Percentiles rank a stretch among this genome's conserved stretches.
Evolutionary conservation across 768 basidiomycete species (phyloP).

Genomic region (Lactifluus volemus): DNA sequence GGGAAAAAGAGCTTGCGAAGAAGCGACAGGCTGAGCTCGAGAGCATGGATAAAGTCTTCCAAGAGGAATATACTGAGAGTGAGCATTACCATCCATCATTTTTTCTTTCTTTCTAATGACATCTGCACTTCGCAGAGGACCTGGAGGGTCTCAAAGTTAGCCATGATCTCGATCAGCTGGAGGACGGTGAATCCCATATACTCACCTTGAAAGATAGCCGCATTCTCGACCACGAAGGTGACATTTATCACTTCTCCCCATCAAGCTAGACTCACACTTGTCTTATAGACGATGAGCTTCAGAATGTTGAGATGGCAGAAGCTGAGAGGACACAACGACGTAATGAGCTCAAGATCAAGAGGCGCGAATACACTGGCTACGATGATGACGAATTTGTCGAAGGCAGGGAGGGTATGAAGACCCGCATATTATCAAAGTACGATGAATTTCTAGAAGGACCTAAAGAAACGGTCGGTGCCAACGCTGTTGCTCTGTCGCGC

Average conservation of each 20-base stretch:
- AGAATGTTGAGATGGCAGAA: slow-evolving; percentile 93
- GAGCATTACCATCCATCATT: slow-evolving; percentile 26
- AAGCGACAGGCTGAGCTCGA: slow-evolving; percentile 79
- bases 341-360: slow-evolving; percentile 80
- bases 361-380: slow-evolving; percentile 85
- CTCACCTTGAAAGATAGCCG: slow-evolving; percentile 95
- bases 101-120: neutral
- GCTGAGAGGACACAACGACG: slow-evolving; percentile 73
- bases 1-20: slow-evolving; percentile 78
- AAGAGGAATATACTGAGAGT: slow-evolving; percentile 86
- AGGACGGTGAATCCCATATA: slow-evolving; percentile 90
- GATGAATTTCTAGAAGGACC: slow-evolving; percentile 81
- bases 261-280: neutral
- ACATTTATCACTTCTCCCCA: neutral
- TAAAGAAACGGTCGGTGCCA: slow-evolving; percentile 49
- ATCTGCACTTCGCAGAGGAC: slow-evolving; percentile 50
- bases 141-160: slow-evolving; percentile 90
- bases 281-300: slow-evolving; percentile 85
- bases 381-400: slow-evolving; percentile 91
- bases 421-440: slow-evolving; percentile 82
- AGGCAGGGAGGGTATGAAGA: slow-evolving; percentile 70
- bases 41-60: slow-evolving; percentile 68
- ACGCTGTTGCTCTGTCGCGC: neutral
- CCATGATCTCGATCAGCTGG: slow-evolving; percentile 88
- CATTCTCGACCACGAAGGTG: slow-evolving; percentile 92